Evolutionary conservation across 2,329 filamentous ascomycete genomes (phyloP), one percentile per base, ranked within the genome.

Genomic region (Cladophialophora exuberans): DNA sequence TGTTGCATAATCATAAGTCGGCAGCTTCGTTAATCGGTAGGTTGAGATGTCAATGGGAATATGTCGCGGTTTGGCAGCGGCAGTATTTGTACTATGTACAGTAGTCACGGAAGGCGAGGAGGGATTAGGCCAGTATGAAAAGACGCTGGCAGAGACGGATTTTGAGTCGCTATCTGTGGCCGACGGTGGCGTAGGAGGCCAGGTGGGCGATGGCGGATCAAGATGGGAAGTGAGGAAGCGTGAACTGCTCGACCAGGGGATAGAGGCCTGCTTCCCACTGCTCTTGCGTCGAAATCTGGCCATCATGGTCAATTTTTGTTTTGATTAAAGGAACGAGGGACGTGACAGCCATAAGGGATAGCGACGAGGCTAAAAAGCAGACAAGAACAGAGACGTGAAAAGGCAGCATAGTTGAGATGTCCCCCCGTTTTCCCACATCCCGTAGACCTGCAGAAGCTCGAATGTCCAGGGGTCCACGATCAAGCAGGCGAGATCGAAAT

Each of bases 221-320:
- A 62, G 58, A 55, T 56, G 39, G 33, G 60, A 60, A 44, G 48
- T 49, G 42, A 47, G 23, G 35, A 59, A 62, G 3, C 54, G 45
- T 31, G 41, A 35, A 18, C 41, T 44, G 20, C 35, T 18, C 33
- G 39, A 11, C 35, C 45, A 38, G 22, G 33, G 42, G 20, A 35
- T 41, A 17, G 55, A 53, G 38, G 31, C 43, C 20, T 57, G 44
- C 42, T 51, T 55, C 11, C 45, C 43, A 28, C 52, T 20, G 39
- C 52, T 56, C 41, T 59, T 59, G n/a, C 55, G 48, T 43, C 57
- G 55, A 28, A 62, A 59, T 36, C 60, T 62, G 46, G 10, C 50
- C 57, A 60, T 60, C 36, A 52, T 54, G 15, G 49, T 61, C 56
- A 57, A 51, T 45, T n/a, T n/a, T n/a, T n/a, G n/a, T n/a, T n/a